A percentile compares a stretch with the other conserved stretches of the same genome.
phyloP scores from a whole-genome alignment of 495 filamentous ascomycete species.

The Aspergillus sclerotiicarbonarius region DNA sequence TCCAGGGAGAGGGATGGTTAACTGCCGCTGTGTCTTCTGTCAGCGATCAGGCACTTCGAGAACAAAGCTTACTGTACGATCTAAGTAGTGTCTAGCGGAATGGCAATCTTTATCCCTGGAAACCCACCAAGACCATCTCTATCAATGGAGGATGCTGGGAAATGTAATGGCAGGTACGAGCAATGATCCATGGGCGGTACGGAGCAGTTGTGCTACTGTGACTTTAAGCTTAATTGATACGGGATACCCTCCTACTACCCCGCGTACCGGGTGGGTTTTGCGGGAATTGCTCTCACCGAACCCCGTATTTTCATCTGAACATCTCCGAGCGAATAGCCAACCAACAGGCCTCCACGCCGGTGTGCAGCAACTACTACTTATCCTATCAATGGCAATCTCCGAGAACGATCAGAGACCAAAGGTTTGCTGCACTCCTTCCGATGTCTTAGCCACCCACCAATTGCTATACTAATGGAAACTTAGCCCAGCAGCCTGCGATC shows the following conservation, averaged over 20 bases:
- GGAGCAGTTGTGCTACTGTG: not conserved
- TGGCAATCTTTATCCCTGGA: constrained; percentile 23
- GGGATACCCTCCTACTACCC: not conserved
- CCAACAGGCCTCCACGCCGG: not conserved
- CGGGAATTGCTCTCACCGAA: not conserved
- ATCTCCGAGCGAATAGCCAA: not conserved
- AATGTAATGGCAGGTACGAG: too few species aligned
- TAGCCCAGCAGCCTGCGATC: constrained; percentile 80
- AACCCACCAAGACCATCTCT: not conserved
- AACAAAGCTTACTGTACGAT: constrained; percentile 1
- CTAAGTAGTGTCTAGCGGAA: constrained; percentile 29
- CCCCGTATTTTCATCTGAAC: not conserved
- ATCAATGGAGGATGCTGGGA: too few species aligned
- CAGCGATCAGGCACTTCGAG: not conserved
- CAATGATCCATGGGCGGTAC: too few species aligned
- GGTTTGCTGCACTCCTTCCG: constrained; percentile 24
- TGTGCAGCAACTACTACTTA: not conserved
- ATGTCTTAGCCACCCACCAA: not conserved
- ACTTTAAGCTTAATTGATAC: not conserved
- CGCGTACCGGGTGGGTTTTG: not conserved
- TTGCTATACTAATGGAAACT: constrained; percentile 20
- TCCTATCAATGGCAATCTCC: constrained; percentile 39
- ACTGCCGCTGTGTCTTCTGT: not conserved
- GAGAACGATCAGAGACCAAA: constrained; percentile 44
- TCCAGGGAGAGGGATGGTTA: not conserved